Conservation (phyloP, 2,329 filamentous ascomycete genomes). For the Xylariaceae sp. region DNA sequence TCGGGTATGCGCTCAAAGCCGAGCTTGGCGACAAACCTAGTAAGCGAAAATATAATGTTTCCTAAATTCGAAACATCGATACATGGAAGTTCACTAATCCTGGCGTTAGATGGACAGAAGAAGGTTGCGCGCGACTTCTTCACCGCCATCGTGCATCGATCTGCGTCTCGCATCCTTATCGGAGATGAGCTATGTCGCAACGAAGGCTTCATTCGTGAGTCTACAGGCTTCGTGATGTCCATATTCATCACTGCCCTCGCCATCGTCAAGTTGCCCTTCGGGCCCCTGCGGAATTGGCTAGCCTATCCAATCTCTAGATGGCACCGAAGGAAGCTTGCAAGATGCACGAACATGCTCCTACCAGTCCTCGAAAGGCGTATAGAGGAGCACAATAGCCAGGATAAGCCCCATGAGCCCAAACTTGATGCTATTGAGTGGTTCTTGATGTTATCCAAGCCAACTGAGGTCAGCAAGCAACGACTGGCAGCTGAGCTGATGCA, state of each 20-base stretch:
- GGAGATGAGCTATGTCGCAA: slow-evolving; percentile 4
- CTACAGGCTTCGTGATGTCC: background rate
- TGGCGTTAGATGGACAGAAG: background rate
- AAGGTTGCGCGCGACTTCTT: background rate
- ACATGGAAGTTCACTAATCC: background rate
- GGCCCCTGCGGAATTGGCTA: background rate
- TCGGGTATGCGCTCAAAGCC: background rate
- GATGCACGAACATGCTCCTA: background rate
- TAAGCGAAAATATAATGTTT: too few species aligned
- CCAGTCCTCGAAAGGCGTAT: background rate
- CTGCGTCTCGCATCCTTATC: background rate
- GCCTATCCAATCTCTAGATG: background rate
- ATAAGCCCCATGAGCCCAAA: background rate
- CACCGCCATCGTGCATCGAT: background rate
- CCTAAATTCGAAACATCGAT: background rate
- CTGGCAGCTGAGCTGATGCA: slow-evolving; percentile 3
- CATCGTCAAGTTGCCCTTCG: background rate
- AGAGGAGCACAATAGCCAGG: background rate
- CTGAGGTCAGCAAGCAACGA: background rate
- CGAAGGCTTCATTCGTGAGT: background rate
- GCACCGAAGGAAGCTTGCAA: background rate
- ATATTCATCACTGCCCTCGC: background rate
- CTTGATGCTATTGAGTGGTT: slow-evolving; percentile 1
- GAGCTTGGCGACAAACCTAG: background rate
- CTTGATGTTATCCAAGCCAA: background rate